phyloP scores from a whole-genome alignment of 2,329 filamentous ascomycete species.

The Alternaria rosae region DNA sequence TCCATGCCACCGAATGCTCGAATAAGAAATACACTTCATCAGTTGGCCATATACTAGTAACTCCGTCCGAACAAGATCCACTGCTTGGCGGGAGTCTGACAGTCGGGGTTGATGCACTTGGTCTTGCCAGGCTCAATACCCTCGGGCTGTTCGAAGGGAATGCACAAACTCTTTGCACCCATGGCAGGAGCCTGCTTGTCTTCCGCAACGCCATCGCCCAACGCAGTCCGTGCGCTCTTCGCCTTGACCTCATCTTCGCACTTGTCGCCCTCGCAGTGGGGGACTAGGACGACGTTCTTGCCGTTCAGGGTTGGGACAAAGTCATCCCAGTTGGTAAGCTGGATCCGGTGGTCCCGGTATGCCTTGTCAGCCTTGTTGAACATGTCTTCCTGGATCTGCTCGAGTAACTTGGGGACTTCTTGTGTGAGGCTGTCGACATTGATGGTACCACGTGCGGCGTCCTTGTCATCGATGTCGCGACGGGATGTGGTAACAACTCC shows the following conservation, averaged over 20 bases:
- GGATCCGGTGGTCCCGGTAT: slow-evolving; percentile 81
- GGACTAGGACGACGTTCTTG: slow-evolving; percentile 93
- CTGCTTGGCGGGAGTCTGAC: slow-evolving; percentile 75
- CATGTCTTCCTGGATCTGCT: slow-evolving; percentile 88
- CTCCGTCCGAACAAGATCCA: slow-evolving; percentile 89
- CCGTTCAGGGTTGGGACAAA: slow-evolving; percentile 88
- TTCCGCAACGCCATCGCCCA: slow-evolving; percentile 72
- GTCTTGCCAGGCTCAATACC: slow-evolving; percentile 81
- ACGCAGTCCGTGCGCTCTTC: slow-evolving; percentile 78
- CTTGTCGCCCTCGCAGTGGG: slow-evolving; percentile 81
- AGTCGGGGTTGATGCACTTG: slow-evolving; percentile 91
- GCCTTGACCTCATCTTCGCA: slow-evolving; percentile 98
- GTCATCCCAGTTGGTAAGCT: slow-evolving; percentile 85
- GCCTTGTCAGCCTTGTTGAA: slow-evolving; percentile 76
- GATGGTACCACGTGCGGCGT: slow-evolving; percentile 65
- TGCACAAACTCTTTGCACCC: slow-evolving; percentile 79
- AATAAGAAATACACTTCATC: slow-evolving; percentile 10
- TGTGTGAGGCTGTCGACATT: slow-evolving; percentile 75
- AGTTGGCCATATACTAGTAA: slow-evolving; percentile 35
- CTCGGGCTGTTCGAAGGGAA: slow-evolving; percentile 86
- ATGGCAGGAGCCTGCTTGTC: slow-evolving; percentile 77
- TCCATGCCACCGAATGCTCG: slow-evolving; percentile 32
- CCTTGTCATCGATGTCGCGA: slow-evolving; percentile 83
- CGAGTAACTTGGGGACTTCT: slow-evolving; percentile 80
- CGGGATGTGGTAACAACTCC: slow-evolving; percentile 84